Evolutionary conservation across 1,284 basidiomycete genomes (phyloP), one percentile per base, ranked within the genome.

Genomic region (Tylopilus sp.): DNA sequence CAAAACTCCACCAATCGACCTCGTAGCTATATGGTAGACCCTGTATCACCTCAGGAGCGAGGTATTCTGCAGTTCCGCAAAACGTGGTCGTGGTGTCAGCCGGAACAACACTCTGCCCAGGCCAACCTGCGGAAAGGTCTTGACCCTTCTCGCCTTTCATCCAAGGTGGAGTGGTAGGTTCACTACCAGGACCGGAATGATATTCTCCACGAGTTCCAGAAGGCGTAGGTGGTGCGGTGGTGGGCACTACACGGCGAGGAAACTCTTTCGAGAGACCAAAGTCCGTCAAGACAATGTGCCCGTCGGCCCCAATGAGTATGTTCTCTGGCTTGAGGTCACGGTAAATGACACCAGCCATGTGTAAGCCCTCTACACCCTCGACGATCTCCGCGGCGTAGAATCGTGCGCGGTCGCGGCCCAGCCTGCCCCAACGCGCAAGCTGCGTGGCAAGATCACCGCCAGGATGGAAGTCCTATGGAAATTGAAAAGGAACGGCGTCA

Each of bases 1-100:
- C 95, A 61, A 97, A 89, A 56, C 89, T 90, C 94, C 95, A 98
- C 91, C 93, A 96, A 66, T 98, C 95, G 18, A 96, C 92, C 59
- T 95, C 91, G 63, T 95, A 97, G 55, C 88, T 88, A 68, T 98
- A 97, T 16, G 89, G 81, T 56, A 89, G 71, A 4, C 93, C 90
- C 61, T 93, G 88, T 59, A 98, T 92, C 44, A 98, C 92, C 67
- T 96, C 92, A 0, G 92, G 92, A 15, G 92, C 93, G 15, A 97
- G 79, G 63, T 97, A 97, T 67, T 97, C 94, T 4, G 92, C 89
- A 8, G 93, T 97, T 19, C 90, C 89, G 66, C 91, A 93, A 65
- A 93, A 93, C 11, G 91, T 93, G 31, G 74, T 82, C 19, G 91
- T 93, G 44, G 78, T 76, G 60, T 92, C 89, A 38, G 61, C 61